Evolutionary conservation across 352 stramenopile genomes (phyloP).

Genomic region (Phytophthora lateralis): DNA sequence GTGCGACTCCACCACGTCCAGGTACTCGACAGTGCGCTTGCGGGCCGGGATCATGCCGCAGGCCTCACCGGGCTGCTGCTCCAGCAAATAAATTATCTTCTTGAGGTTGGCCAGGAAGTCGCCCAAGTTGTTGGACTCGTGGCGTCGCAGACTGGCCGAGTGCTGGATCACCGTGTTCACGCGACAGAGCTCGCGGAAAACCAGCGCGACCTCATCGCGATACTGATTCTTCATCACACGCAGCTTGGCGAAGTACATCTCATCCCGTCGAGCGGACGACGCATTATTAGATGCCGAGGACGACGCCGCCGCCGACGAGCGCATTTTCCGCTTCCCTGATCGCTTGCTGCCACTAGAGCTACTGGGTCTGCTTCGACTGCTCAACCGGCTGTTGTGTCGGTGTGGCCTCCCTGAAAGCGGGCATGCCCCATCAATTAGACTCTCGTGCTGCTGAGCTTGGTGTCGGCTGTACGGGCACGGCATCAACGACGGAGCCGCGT

Average conservation of each 20-base stretch:
- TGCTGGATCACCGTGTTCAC: slow-evolving; percentile 84
- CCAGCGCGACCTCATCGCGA: slow-evolving; percentile 79
- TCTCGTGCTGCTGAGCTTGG: slow-evolving; percentile 8
- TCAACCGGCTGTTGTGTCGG: slow-evolving; percentile 18
- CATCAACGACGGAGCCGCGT: slow-evolving; percentile 8
- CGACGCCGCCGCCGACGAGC: slow-evolving; percentile 16
- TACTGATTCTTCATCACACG: slow-evolving; percentile 75
- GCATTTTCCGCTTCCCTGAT: slow-evolving; percentile 33
- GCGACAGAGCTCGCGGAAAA: slow-evolving; percentile 80
- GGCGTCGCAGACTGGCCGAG: slow-evolving; percentile 69
- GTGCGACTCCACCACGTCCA: slow-evolving; percentile 84
- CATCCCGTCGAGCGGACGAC: slow-evolving; percentile 36
- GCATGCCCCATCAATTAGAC: slow-evolving; percentile 5
- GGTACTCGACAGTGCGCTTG: slow-evolving; percentile 78
- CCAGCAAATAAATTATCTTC: slow-evolving; percentile 91
- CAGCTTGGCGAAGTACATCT: slow-evolving; percentile 74
- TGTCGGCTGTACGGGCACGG: slow-evolving; percentile 23
- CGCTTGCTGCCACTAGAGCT: slow-evolving; percentile 28
- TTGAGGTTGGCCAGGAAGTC: slow-evolving; percentile 88
- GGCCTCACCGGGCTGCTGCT: slow-evolving; percentile 78
- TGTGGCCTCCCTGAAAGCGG: slow-evolving; percentile 4
- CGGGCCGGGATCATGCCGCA: slow-evolving; percentile 73
- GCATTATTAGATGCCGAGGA: slow-evolving; percentile 5
- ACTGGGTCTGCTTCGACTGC: slow-evolving; percentile 15
- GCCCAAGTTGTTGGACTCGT: slow-evolving; percentile 83